Evolutionary conservation across 108 stramenopile genomes (phyloP), one percentile per base, ranked within the genome.

Genomic region (Skeletonema potamos): DNA sequence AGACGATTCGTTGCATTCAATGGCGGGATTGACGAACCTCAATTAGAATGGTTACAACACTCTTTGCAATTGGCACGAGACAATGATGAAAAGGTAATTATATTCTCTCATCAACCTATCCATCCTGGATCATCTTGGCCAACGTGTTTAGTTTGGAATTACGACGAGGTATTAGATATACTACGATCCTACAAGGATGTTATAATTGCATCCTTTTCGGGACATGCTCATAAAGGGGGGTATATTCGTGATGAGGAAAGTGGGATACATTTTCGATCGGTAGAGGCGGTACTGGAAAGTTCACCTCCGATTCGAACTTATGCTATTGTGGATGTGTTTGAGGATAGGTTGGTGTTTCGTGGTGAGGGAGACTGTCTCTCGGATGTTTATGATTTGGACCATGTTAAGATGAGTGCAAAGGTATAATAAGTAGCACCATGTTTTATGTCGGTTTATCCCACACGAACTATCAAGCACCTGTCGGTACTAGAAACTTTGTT

Each of bases 151-250:
- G 74, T 91, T 5, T 92, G 91, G 88, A 95, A 95, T 68, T 95
- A 95, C 58, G 68, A 82, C 1, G 73, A 86, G 9, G 83, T 95
- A 6, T 66, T 95, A 36, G 27, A 37, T 6, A 56, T 91, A 11
- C 61, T 95, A 41, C 62, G 89, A 62, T 64, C 72, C 43, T 88
- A 79, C 34, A 61, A 55, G 6, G 88, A 91, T 77, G 76, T 87
- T 15, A 85, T 95, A 3, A 70, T 87, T 27, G 85, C 86, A n/a
- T 84, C 82, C 8, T 88, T 92, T 56, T 72, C 87, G 0, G 93
- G 91, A 36, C 93, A 95, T 69, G 91, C 91, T 0, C 93, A 95
- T 78, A 86, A 82, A 64, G 88, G 89, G n/a, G 91, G 91, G 13
- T 95, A 95, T 66, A 56, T 76, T 1, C 84, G 86, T 37, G 89